Percentiles rank a stretch among this genome's conserved stretches.
phyloP scores from a whole-genome alignment of 2,329 filamentous ascomycete genomes.

The Arthrobotrys entomopaga region DNA sequence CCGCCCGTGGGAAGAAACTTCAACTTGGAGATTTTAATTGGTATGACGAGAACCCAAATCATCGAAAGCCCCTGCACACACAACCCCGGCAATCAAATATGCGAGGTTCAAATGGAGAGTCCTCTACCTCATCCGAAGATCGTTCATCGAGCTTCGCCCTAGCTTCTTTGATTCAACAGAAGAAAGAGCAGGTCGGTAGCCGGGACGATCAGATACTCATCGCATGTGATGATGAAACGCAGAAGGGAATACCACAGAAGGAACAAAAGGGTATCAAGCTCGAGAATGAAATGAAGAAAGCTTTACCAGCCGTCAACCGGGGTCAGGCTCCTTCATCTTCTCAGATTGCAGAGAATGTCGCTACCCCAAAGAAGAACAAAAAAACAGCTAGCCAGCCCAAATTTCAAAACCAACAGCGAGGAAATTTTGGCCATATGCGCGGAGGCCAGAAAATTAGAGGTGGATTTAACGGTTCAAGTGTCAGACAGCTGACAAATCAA shows the following conservation, averaged over 20 bases:
- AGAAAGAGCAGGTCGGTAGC: constrained; percentile 24
- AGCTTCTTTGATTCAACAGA: constrained; percentile 41
- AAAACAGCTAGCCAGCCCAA: too few species aligned
- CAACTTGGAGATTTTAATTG: constrained; percentile 53
- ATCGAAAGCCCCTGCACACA: background rate
- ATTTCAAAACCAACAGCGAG: background rate
- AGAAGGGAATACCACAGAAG: background rate
- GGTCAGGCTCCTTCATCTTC: constrained; percentile 10
- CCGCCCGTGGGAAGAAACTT: constrained; percentile 44
- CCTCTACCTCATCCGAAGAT: background rate
- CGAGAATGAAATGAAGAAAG: constrained; percentile 1
- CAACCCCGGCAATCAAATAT: background rate
- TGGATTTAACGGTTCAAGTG: constrained; percentile 12
- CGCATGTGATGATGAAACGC: background rate
- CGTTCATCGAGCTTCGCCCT: background rate
- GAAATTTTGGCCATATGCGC: background rate
- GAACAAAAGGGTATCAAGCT: background rate
- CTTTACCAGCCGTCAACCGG: constrained; percentile 45
- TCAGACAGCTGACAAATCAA: constrained; percentile 27
- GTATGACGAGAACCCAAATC: constrained; percentile 41
- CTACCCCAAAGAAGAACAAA: constrained; percentile 3
- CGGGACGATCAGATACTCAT: background rate
- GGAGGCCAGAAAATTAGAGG: constrained; percentile 8
- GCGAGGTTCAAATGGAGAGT: background rate
- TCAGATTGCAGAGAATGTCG: background rate